These are phyloP conservation scores for Colletotrichum gloeosporioides DNA, from an alignment of 2,329 filamentous ascomycete species.

Conservation along the genomic window DNA sequence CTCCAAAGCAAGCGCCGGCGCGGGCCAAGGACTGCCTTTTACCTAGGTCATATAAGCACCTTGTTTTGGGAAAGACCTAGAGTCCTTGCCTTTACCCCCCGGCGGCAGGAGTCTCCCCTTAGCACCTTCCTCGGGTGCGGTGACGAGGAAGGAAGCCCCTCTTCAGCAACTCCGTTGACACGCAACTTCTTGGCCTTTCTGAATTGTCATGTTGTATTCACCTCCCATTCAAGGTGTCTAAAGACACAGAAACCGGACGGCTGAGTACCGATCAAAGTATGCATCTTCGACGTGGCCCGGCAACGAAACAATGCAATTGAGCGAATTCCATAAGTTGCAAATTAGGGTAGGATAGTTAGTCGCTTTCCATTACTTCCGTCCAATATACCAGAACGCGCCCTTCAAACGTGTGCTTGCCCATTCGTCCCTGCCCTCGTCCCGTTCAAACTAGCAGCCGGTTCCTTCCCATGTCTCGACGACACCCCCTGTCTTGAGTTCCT, in stretches of 20 bases:
- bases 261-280: neutral
- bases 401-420: neutral
- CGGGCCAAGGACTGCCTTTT: neutral
- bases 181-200: neutral
- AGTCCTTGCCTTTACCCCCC: neutral
- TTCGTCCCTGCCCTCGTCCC: constrained; percentile 1
- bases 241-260: neutral
- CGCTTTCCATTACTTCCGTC: neutral
- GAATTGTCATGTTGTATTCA: neutral
- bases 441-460: neutral
- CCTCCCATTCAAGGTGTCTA: neutral
- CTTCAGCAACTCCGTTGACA: neutral
- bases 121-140: neutral
- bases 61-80: neutral
- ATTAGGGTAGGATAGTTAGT: neutral
- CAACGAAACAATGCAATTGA: neutral
- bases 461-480: constrained; percentile 5
- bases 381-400: neutral
- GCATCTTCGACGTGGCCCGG: neutral
- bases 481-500: constrained; percentile 11
- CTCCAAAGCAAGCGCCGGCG: neutral
- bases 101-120: neutral
- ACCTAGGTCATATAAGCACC: neutral
- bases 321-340: neutral
- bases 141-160: neutral